A percentile compares a stretch with the other conserved stretches of the same genome.
These are phyloP conservation scores for Pyrenochaeta sp. DNA, from an alignment of 2,329 filamentous ascomycete genomes.

Conservation along the genomic window DNA sequence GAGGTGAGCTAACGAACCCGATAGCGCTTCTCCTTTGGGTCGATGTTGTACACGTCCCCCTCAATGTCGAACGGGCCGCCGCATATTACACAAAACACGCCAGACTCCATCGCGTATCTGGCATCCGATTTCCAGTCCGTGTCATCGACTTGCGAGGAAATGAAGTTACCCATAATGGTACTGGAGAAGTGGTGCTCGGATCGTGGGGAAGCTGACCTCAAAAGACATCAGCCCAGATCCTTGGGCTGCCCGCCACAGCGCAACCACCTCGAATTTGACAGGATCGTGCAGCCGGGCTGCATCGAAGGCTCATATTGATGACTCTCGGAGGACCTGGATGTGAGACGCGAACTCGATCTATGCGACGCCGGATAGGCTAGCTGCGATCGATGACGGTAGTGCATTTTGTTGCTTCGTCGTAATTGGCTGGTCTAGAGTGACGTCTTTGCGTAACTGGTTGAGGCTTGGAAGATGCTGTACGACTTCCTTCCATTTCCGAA, in stretches of 20 bases:
- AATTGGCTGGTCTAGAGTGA: not conserved
- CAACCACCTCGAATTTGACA: not conserved
- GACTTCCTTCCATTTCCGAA: not conserved
- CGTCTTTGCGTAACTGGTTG: not conserved
- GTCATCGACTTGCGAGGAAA: slow-evolving; percentile 17
- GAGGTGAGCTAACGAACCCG: slow-evolving; percentile 14
- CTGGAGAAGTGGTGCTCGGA: not conserved
- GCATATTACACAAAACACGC: slow-evolving; percentile 37
- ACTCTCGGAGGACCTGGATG: not conserved
- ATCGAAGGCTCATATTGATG: not conserved
- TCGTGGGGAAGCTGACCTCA: not conserved
- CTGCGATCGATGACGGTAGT: slow-evolving; percentile 17
- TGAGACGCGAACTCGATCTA: slow-evolving; percentile 1
- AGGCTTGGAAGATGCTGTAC: not conserved
- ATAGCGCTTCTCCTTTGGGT: slow-evolving; percentile 25
- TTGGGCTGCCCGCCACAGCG: slow-evolving; percentile 1
- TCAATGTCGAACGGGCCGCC: slow-evolving; percentile 37
- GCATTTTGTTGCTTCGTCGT: not conserved
- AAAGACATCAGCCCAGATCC: not conserved
- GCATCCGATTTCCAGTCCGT: slow-evolving; percentile 26
- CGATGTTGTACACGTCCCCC: slow-evolving; percentile 29
- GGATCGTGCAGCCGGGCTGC: slow-evolving; percentile 1
- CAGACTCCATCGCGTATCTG: slow-evolving; percentile 29
- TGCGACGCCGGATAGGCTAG: slow-evolving; percentile 5
- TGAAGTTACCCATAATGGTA: slow-evolving; percentile 2